These are phyloP conservation scores for Aurantiochytrium sp. DNA, from an alignment of 108 stramenopile species.

Conservation along the genomic window DNA sequence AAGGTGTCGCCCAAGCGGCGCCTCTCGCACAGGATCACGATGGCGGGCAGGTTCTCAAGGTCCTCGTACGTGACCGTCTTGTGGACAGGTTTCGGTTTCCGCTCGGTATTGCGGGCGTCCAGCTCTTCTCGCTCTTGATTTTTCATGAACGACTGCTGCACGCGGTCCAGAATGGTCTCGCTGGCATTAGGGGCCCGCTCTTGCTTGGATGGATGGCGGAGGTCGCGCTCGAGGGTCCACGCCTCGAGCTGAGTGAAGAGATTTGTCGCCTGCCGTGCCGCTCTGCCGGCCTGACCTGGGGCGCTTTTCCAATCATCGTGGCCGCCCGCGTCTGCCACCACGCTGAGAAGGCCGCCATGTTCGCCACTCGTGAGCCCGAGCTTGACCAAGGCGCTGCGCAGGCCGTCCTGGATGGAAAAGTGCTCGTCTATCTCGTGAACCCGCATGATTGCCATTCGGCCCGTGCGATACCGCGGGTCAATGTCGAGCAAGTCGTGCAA, in stretches of 20 bases:
- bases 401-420: background rate
- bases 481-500: background rate
- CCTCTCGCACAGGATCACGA: constrained; percentile 28
- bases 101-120: too few relatives aligned
- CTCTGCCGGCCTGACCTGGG: too few relatives aligned
- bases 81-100: background rate
- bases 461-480: background rate
- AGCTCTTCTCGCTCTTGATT: background rate
- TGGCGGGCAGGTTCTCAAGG: constrained; percentile 24
- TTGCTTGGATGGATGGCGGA: background rate
- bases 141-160: background rate
- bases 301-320: too few relatives aligned
- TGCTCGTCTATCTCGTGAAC: background rate
- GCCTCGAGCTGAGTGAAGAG: background rate
- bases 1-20: constrained; percentile 34
- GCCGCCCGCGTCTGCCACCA: background rate
- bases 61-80: background rate
- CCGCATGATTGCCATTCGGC: background rate
- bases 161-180: background rate
- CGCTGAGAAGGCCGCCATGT: background rate
- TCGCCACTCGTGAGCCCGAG: background rate
- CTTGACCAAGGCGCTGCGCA: background rate
- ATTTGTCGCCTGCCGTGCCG: too few relatives aligned
- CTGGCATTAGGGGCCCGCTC: background rate
- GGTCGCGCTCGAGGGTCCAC: background rate